Percentiles rank a stretch among this genome's conserved stretches.
These are phyloP conservation scores for Tetrapisispora phaffii DNA, from an alignment of 805 yeast genomes.

Conservation along the genomic window DNA sequence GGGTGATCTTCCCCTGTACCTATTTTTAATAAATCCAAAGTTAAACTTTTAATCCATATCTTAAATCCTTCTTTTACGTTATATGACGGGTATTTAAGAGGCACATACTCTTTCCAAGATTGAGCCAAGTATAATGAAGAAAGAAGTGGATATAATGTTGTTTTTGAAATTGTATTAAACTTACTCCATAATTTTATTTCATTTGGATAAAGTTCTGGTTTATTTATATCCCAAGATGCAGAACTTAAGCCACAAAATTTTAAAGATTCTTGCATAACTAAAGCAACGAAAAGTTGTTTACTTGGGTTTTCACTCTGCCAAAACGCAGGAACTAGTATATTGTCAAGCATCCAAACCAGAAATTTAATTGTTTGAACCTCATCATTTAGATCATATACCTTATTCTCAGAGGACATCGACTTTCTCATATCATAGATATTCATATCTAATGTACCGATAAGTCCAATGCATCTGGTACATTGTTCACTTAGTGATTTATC, in stretches of 20 bases:
- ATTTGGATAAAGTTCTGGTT: conserved; percentile 18
- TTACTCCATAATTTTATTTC: conserved; percentile 44
- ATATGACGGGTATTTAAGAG: conserved; percentile 55
- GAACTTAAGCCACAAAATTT: conserved; percentile 46
- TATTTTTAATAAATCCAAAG: conserved; percentile 50
- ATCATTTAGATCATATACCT: conserved; percentile 54
- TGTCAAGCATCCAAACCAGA: conserved; percentile 53
- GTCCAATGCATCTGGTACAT: conserved; percentile 62
- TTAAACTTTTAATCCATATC: conserved; percentile 63
- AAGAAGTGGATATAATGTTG: conserved; percentile 66
- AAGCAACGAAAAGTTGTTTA: conserved; percentile 73
- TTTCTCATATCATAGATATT: conserved; percentile 38
- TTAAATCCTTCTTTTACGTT: conserved; percentile 44
- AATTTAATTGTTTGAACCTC: conserved; percentile 55
- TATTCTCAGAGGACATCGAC: conserved; percentile 27
- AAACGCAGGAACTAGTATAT: conserved; percentile 69
- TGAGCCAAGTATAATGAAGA: conserved; percentile 59
- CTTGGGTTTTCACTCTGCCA: conserved; percentile 86
- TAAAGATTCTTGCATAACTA: conserved; percentile 79
- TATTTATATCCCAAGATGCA: conserved; percentile 24
- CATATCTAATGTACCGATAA: conserved; percentile 68
- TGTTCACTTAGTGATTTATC: conserved; percentile 42
- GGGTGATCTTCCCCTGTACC: conserved; percentile 33
- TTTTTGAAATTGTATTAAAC: conserved; percentile 55
- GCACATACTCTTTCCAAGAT: conserved; percentile 40